Base-by-base conservation (phyloP, 31 red algal genomes). In the Porphyra umbilicalis region DNA sequence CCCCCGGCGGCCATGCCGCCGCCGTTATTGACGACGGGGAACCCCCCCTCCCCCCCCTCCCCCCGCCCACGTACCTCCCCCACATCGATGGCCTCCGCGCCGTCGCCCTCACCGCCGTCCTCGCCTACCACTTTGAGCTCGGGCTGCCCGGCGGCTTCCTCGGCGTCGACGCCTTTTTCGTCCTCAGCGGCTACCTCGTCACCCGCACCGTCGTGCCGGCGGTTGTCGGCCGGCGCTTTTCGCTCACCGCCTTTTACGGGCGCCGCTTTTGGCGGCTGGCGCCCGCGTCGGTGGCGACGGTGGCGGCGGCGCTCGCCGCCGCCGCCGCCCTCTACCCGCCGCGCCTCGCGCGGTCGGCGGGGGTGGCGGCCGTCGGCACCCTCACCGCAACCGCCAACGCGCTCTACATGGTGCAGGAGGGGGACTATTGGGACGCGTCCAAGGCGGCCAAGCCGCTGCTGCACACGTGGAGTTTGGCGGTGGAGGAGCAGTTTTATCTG, bases 401-500 rank as follows among this genome's bases (percentile, higher is more conserved):
- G 18, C 79, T 80, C 78, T 90, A 89, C 78, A 38, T 74, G 36
- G 25, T 35, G 0, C 38, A 68, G 3, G 67, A 31, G 13, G 80
- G 77, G 75, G 38, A 9, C 9, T 89, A 90, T 84, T 90, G 86
- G 40, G 90, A 87, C 74, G 79, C 33, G 33, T n/a, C 37, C 6
- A 35, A 79, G 34, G 32, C 67, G 10, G 33, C 75, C 78, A 85
- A 87, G 76, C 77, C 82, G 35, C 81, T 94, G 68, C 81, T 89
- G 76, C 92, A 94, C 87, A 94, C 84, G 0, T 94, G 92, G 92
- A 81, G 76, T 4, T 81, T 94, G 31, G 79, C 81, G 33, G 39
- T 94, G 8, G 92, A 94, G 82, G 92, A 94, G 82, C 92, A 94
- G 57, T 94, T 94, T 79, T 94, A 94, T 81, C 35, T 90, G 20